These are phyloP conservation scores for Euphorbia celastroides DNA, from an alignment of 441 rosid species.

Conservation along the genomic window DNA sequence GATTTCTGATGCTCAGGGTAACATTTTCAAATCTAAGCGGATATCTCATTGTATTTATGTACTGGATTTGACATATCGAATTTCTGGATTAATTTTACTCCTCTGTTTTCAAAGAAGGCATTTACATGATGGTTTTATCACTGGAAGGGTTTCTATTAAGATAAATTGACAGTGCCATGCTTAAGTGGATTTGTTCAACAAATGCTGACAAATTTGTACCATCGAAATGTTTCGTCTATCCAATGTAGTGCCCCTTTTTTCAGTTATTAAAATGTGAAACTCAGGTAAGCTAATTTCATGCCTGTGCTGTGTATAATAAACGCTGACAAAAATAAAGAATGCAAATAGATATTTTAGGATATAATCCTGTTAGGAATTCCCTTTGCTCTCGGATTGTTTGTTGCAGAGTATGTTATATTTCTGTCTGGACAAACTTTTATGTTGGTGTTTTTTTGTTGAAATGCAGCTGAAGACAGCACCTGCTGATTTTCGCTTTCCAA, in stretches of 20 bases:
- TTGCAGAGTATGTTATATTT: not conserved
- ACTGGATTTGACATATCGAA: no score
- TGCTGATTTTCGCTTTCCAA: slow-evolving; percentile 93
- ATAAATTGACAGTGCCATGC: not conserved
- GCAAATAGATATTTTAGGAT: not conserved
- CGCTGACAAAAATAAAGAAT: not conserved
- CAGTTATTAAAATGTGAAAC: not conserved
- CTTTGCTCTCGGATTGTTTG: not conserved
- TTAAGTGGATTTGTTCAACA: not conserved
- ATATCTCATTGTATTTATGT: not conserved
- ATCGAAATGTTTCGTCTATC: not conserved
- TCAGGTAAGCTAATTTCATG: not conserved
- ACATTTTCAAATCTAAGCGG: not conserved
- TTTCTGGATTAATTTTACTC: no score
- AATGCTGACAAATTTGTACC: not conserved
- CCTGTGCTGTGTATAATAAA: not conserved
- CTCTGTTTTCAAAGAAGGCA: no score
- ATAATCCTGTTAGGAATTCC: no score
- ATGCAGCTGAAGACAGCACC: slow-evolving; percentile 94
- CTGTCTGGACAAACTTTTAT: slow-evolving; percentile 18
- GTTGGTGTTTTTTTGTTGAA: slow-evolving; percentile 14
- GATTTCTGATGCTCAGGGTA: no score
- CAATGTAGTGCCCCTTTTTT: not conserved
- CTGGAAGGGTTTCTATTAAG: not conserved
- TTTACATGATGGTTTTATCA: not conserved